These are phyloP conservation scores for Vanrija pseudolonga DNA, from an alignment of 1,284 basidiomycete species.

Conservation along the genomic window DNA sequence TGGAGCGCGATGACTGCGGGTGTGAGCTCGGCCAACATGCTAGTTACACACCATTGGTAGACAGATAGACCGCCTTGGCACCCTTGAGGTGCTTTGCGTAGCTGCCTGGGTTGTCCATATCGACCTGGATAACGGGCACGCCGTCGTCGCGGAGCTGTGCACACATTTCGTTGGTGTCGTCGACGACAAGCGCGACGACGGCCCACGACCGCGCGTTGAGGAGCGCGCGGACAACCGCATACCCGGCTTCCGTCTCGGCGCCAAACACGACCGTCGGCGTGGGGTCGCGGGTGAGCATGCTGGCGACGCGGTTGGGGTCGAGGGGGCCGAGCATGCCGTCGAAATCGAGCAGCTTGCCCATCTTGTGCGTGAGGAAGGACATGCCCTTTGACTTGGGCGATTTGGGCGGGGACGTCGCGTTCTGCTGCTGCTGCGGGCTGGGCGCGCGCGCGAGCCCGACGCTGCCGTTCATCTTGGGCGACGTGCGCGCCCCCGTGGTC, in stretches of 20 bases:
- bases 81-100: constrained; percentile 21
- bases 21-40: too few species aligned
- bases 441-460: too few species aligned
- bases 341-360: constrained; percentile 10
- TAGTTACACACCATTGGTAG: constrained; percentile 12
- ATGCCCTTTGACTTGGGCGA: too few species aligned
- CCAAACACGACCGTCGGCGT: constrained; percentile 24
- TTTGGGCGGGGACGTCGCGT: too few species aligned
- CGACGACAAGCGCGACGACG: constrained; percentile 12
- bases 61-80: constrained; percentile 22
- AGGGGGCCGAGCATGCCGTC: constrained; percentile 26
- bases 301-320: constrained; percentile 17
- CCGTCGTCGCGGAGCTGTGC: constrained; percentile 8
- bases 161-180: constrained; percentile 1
- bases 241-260: constrained; percentile 23
- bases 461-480: too few species aligned
- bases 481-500: too few species aligned
- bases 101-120: constrained; percentile 22
- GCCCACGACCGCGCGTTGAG: constrained; percentile 4
- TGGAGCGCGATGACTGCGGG: constrained; percentile 13
- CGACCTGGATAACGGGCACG: constrained; percentile 21
- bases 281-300: constrained; percentile 11
- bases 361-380: too few species aligned
- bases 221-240: constrained; percentile 12
- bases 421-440: too few species aligned